phyloP scores from a whole-genome alignment of 1,139 yeast genomes.

The Maudiozyma humilis region DNA sequence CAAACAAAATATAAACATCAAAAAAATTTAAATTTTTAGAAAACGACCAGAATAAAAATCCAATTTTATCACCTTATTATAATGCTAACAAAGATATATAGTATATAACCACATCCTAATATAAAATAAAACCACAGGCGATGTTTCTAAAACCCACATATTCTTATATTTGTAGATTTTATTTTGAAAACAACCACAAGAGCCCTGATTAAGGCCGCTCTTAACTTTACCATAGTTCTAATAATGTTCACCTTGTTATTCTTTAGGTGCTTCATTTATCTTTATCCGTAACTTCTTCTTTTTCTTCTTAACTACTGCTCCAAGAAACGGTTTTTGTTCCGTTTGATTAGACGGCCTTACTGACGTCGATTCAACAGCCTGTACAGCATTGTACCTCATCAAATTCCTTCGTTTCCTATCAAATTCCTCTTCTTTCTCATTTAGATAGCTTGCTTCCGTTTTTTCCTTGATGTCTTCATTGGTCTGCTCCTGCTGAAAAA shows the following conservation, averaged over 20 bases:
- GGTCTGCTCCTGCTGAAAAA: slow-evolving; percentile 9
- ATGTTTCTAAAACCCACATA: too few relatives aligned
- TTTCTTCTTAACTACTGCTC: slow-evolving; percentile 4
- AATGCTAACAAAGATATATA: too few relatives aligned
- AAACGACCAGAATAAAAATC: too few relatives aligned
- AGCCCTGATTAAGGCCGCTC: background rate
- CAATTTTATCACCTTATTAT: background rate
- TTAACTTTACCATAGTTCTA: background rate
- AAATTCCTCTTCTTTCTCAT: slow-evolving; percentile 10
- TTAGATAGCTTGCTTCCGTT: slow-evolving; percentile 13
- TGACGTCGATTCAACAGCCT: background rate
- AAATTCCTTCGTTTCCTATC: slow-evolving; percentile 10
- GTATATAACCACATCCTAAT: background rate
- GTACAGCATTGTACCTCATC: background rate
- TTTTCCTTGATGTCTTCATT: slow-evolving; percentile 9
- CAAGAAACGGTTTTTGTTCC: background rate
- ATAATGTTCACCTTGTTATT: background rate
- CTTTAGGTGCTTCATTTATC: background rate
- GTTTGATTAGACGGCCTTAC: background rate
- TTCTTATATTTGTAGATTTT: too few relatives aligned
- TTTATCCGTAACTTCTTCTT: slow-evolving; percentile 4
- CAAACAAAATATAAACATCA: background rate
- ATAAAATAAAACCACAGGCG: too few relatives aligned
- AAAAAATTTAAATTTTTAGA: background rate
- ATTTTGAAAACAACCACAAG: too few relatives aligned